Evolutionary conservation across 768 basidiomycete genomes (phyloP).

Genomic region (Leccinum subtestaceum): DNA sequence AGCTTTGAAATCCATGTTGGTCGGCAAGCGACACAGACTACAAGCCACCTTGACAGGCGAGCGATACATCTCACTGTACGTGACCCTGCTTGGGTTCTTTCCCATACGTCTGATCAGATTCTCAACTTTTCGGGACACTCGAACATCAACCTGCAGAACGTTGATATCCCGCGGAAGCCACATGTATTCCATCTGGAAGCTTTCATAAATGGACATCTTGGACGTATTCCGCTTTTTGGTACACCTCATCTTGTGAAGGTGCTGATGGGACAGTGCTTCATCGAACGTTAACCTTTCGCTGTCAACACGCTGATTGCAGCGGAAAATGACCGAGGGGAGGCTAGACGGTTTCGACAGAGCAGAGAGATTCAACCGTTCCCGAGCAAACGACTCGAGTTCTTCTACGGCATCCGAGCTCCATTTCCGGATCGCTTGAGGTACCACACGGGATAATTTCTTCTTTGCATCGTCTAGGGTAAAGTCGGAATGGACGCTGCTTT

Average conservation of each 20-base stretch:
- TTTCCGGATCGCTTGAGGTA: neutral
- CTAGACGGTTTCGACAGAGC: conserved; percentile 5
- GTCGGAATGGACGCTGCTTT: neutral
- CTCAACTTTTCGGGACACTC: conserved; percentile 3
- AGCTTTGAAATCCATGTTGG: neutral
- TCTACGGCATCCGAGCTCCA: conserved; percentile 11
- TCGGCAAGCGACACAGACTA: neutral
- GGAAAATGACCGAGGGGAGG: conserved; percentile 10
- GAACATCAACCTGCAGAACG: conserved; percentile 9
- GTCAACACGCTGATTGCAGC: conserved; percentile 2
- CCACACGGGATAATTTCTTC: neutral
- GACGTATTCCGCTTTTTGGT: neutral
- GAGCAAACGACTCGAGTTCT: conserved; percentile 11
- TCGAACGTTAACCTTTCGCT: conserved; percentile 1
- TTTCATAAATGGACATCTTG: neutral
- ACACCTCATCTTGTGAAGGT: conserved; percentile 2
- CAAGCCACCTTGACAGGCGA: conserved; percentile 11
- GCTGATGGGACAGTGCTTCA: conserved; percentile 6
- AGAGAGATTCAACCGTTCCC: neutral
- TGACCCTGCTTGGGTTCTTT: conserved; percentile 4
- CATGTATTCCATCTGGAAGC: neutral
- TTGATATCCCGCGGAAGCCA: neutral
- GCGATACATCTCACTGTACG: neutral
- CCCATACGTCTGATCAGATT: conserved; percentile 11
- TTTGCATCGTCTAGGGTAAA: neutral